A percentile compares a stretch with the other conserved stretches of the same genome.
Conservation (phyloP, 768 basidiomycete genomes). For the Suillus luteus region DNA sequence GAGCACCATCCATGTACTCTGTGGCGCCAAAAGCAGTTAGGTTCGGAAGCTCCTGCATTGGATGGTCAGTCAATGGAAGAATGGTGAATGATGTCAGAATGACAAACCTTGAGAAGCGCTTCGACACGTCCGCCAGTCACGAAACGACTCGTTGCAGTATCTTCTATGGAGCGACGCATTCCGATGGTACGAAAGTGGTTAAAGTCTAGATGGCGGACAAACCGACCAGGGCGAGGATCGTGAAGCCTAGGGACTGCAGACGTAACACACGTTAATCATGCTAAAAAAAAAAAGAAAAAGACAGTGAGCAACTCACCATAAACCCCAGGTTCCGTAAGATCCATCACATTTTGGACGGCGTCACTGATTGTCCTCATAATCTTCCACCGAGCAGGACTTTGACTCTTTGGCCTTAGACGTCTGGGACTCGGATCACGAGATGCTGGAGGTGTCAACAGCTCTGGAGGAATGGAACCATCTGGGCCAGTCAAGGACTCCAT, state of each 20-base stretch:
- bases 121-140: constrained; percentile 89
- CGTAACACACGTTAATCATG: constrained; percentile 13
- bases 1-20: constrained; percentile 96
- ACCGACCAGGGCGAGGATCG: constrained; percentile 76
- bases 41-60: constrained; percentile 80
- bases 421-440: constrained; percentile 85
- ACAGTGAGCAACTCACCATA: constrained; percentile 54
- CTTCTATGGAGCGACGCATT: constrained; percentile 89
- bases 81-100: constrained; percentile 6
- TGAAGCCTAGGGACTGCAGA: constrained; percentile 62
- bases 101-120: constrained; percentile 70
- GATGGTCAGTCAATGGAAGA: constrained; percentile 8
- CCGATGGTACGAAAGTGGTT: constrained; percentile 98
- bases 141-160: constrained; percentile 86
- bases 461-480: constrained; percentile 70
- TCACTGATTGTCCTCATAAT: constrained; percentile 77
- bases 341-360: constrained; percentile 72
- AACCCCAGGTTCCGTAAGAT: constrained; percentile 61
- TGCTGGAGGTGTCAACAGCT: constrained; percentile 75
- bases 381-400: constrained; percentile 84
- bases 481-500: constrained; percentile 60
- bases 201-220: constrained; percentile 88
- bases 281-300: constrained; percentile 9
- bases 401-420: constrained; percentile 72
- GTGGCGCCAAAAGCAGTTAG: constrained; percentile 90